phyloP scores from a whole-genome alignment of 1,139 yeast species.

The Saccharomycopsis crataegensis region DNA sequence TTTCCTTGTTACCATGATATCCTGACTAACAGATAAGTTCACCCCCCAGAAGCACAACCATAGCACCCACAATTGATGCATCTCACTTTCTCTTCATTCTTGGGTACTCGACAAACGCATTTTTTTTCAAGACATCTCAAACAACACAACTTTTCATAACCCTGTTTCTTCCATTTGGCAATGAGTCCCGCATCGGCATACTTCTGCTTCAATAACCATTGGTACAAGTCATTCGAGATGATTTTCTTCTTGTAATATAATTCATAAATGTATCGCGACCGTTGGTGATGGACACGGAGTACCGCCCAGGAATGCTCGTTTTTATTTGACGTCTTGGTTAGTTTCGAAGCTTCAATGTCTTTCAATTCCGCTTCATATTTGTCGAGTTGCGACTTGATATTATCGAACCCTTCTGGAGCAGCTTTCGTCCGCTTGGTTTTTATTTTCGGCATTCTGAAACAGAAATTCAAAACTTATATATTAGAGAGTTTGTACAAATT shows the following conservation, averaged over 20 bases:
- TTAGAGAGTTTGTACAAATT: no score
- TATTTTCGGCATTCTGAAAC: slow-evolving; percentile 13
- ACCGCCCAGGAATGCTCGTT: slow-evolving; percentile 69
- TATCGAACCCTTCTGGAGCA: slow-evolving; percentile 72
- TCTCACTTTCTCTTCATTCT: slow-evolving; percentile 36
- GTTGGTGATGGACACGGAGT: slow-evolving; percentile 61
- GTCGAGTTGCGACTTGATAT: slow-evolving; percentile 61
- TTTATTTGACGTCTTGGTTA: slow-evolving; percentile 32
- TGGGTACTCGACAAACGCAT: slow-evolving; percentile 85
- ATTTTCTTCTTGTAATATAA: slow-evolving; percentile 63
- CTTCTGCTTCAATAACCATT: slow-evolving; percentile 64
- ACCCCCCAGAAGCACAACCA: slow-evolving; percentile 52
- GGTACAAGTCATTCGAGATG: slow-evolving; percentile 62
- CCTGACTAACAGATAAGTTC: no score
- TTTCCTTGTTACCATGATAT: no score
- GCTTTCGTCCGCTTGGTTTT: slow-evolving; percentile 31
- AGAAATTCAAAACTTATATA: no score
- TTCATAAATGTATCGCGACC: slow-evolving; percentile 70
- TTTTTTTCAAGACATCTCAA: slow-evolving; percentile 69
- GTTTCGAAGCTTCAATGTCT: slow-evolving; percentile 40
- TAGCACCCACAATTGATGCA: slow-evolving; percentile 86
- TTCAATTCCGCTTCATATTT: slow-evolving; percentile 57
- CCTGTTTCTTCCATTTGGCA: slow-evolving; percentile 88
- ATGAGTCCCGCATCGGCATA: slow-evolving; percentile 65
- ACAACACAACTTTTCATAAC: slow-evolving; percentile 85